Evolutionary conservation across 106 monocot genomes (phyloP), one percentile per base, ranked within the genome.

Genomic region (Amphibolis antarctica): DNA sequence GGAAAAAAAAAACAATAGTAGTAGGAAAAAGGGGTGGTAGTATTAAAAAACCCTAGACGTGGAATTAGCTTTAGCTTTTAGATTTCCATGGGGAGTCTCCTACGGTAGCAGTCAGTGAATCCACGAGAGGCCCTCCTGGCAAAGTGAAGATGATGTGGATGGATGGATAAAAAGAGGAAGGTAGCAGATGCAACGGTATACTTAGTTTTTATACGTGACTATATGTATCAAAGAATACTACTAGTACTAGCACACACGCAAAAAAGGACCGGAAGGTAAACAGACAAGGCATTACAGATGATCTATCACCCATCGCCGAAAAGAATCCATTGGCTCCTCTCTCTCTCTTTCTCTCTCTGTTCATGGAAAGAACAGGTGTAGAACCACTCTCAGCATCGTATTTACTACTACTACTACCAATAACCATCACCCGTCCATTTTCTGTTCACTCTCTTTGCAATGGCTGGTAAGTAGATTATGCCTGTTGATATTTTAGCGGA

Each of bases 141-240:
- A n/a, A 53, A n/a, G 53, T 24, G 22, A 12, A 10, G 53, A 53
- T 22, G 53, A 10, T 24, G n/a, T 11, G 22, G 53, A 1, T 2
- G 53, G n/a, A 19, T 23, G 10, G 0, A 55, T 1, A 15, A 26
- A 3, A 5, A 57, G 3, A 10, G 15, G 29, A 28, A 58, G 18
- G 29, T 1, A 18, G 29, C 15, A 28, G 11, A 53, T 53, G 53
- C 58, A 31, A 30, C 27, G 29, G 58, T 58, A 58, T 58, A 28
- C 28, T 31, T 58, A 28, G n/a, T 58, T 28, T 58, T n/a, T 28
- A 58, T 58, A 58, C 58, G 15, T 58, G 28, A 58, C 29, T 21
- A 19, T 12, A 58, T 58, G 13, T 58, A 28, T 58, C 13, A 27
- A 58, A 58, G 58, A 58, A 58, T 58, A 58, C 58, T 58, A 58